phyloP scores from a whole-genome alignment of 192 early-diverging fungal genomes.

The Allomyces javanicus region DNA sequence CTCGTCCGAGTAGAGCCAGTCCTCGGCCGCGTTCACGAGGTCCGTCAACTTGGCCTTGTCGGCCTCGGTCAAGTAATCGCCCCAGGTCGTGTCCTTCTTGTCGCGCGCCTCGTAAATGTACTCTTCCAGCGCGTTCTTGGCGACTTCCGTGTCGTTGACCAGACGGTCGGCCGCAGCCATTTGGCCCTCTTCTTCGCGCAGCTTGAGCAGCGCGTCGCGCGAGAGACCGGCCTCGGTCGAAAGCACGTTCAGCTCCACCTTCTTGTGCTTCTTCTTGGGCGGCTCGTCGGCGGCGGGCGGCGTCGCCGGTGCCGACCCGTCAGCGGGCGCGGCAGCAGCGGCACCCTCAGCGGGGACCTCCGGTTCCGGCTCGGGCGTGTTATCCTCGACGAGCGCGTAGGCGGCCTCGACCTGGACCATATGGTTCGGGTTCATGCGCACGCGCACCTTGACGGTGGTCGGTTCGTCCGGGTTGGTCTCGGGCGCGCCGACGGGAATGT shows the following conservation, averaged over 20 bases:
- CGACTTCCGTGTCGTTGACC: conserved; percentile 78
- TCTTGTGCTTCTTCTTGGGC: conserved; percentile 79
- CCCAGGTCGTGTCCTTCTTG: conserved; percentile 61
- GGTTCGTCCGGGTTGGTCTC: conserved; percentile 31
- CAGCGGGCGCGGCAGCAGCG: conserved; percentile 8
- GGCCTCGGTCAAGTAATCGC: conserved; percentile 49
- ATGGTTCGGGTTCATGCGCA: conserved; percentile 66
- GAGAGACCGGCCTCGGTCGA: conserved; percentile 40
- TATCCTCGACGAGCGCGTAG: conserved; percentile 52
- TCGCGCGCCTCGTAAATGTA: conserved; percentile 89
- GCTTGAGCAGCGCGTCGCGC: conserved; percentile 30
- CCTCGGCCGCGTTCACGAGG: conserved; percentile 61
- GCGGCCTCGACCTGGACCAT: conserved; percentile 61
- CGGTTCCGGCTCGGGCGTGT: conserved; percentile 4
- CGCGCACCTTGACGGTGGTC: conserved; percentile 80
- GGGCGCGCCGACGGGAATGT: conserved; percentile 41
- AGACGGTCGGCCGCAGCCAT: conserved; percentile 73
- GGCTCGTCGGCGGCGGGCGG: conserved; percentile 23
- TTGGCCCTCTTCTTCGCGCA: conserved; percentile 59
- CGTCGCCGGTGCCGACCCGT: conserved; percentile 2
- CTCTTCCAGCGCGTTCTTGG: conserved; percentile 90
- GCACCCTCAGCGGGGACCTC: conserved; percentile 10
- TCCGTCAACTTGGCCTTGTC: conserved; percentile 47
- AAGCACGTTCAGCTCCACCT: conserved; percentile 58
- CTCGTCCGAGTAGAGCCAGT: conserved; percentile 91